Evolutionary conservation across 169 alveolate genomes (phyloP), one percentile per base, ranked within the genome.

Genomic region (Eimeria zaria): DNA sequence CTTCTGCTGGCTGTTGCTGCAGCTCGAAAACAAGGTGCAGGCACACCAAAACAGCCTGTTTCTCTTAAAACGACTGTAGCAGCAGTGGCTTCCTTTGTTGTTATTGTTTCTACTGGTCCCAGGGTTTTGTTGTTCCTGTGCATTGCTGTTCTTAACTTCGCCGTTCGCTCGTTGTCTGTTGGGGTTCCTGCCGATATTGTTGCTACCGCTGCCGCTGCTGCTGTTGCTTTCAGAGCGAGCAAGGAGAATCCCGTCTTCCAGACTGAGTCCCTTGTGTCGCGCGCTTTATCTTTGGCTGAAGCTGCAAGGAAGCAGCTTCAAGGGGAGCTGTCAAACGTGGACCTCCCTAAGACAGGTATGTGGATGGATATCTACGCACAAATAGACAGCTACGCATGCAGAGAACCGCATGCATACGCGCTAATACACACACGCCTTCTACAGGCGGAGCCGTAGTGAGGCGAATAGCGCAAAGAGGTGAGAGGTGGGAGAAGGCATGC

Each of bases 1-100:
- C 93, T 39, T 39, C 53, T 18, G 76, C 24, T 46, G 62, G 93
- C 93, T 85, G 93, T 71, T 85, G 80, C 64, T 48, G 80, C 80
- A 60, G 16, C 44, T 62, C 64, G 76, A 39, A 60, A 22, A 11
- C 44, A 41, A 55, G 93, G 93, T 85, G 74, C 74, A 30, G 33
- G 16, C 22, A n/a, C 44, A 48, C 88, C 62, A 5, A 71, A 71
- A 12, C 53, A 71, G 16, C 9, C 81, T 1, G 33, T 71, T 71
- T 8, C 33, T 16, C 30, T 39, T 44, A 44, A 24, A 74, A 39
- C 85, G 18, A 18, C 39, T 41, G 85, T 16, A 78, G n/a, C 39
- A 24, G 46, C 88, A 46, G 88, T 11, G 64, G 12, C 88, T 24
- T 7, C 36, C 39, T 62, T n/a, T 78, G 44, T 4, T 33, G 36